Conservation (phyloP, 2,329 filamentous ascomycete genomes). For the Fusarium proliferatum region DNA sequence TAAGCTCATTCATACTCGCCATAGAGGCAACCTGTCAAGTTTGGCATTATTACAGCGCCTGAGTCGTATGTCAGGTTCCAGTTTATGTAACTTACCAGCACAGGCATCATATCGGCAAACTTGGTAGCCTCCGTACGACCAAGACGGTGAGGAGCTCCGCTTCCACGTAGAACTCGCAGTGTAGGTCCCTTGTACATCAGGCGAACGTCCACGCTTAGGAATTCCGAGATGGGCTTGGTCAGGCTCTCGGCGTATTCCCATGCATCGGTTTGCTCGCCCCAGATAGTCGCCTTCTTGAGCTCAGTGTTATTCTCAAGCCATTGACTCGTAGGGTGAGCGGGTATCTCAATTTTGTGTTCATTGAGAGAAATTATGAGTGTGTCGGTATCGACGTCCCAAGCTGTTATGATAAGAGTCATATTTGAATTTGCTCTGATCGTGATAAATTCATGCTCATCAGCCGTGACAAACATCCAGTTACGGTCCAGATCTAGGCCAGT, state of each 20-base stretch:
- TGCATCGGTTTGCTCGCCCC: conserved; percentile 67
- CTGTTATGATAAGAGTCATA: conserved; percentile 67
- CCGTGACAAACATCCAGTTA: conserved; percentile 74
- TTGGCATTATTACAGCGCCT: conserved; percentile 68
- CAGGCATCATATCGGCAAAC: conserved; percentile 63
- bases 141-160: conserved; percentile 63
- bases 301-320: conserved; percentile 67
- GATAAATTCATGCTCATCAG: conserved; percentile 64
- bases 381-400: conserved; percentile 50
- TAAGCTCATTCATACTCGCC: conserved; percentile 67
- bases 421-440: conserved; percentile 70
- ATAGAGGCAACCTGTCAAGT: conserved; percentile 64
- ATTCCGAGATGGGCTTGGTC: conserved; percentile 64
- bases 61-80: conserved; percentile 43
- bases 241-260: conserved; percentile 63
- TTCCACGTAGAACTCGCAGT: conserved; percentile 64
- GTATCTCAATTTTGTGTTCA: conserved; percentile 58
- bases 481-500: conserved; percentile 71
- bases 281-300: conserved; percentile 64
- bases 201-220: conserved; percentile 65
- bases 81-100: conserved; percentile 17
- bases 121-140: conserved; percentile 65
- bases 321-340: conserved; percentile 62
- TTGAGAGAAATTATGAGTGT: conserved; percentile 62
- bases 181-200: conserved; percentile 72